Evolutionary conservation across 495 filamentous ascomycete species (phyloP).

Genomic region (Xanthoparmelia taractica): DNA sequence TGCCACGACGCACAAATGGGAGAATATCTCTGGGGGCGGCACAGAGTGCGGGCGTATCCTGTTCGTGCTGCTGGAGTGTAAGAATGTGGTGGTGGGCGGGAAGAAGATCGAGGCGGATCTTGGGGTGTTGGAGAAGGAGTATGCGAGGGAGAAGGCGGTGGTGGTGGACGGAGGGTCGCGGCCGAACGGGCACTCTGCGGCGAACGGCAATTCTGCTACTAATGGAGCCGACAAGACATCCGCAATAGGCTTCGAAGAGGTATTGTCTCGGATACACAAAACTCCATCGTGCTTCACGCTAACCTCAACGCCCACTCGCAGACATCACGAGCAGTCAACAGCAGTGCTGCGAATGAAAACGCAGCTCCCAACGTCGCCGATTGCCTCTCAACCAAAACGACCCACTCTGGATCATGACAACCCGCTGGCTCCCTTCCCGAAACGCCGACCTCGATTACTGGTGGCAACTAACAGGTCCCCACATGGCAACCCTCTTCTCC

Average conservation of each 20-base stretch:
- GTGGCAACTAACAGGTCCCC: not conserved
- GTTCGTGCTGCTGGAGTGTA: not conserved
- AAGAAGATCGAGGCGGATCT: constrained; percentile 4
- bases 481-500: not conserved
- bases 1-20: constrained; percentile 59
- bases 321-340: not conserved
- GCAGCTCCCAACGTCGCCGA: not conserved
- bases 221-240: not conserved
- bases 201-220: not conserved
- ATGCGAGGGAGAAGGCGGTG: not conserved
- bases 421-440: not conserved
- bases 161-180: not conserved
- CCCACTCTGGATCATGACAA: not conserved
- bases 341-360: not conserved
- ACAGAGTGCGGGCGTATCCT: not conserved
- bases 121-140: constrained; percentile 2
- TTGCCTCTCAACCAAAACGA: not conserved
- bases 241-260: not conserved
- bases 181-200: not conserved
- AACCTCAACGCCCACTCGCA: not conserved
- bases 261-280: not conserved
- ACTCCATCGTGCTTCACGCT: not conserved
- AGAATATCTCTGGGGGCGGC: constrained; percentile 34
- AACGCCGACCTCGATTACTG: constrained; percentile 3
- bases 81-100: not conserved